Base-by-base conservation (phyloP, 306 rosid genomes). In the Lagenaria siceraria region DNA sequence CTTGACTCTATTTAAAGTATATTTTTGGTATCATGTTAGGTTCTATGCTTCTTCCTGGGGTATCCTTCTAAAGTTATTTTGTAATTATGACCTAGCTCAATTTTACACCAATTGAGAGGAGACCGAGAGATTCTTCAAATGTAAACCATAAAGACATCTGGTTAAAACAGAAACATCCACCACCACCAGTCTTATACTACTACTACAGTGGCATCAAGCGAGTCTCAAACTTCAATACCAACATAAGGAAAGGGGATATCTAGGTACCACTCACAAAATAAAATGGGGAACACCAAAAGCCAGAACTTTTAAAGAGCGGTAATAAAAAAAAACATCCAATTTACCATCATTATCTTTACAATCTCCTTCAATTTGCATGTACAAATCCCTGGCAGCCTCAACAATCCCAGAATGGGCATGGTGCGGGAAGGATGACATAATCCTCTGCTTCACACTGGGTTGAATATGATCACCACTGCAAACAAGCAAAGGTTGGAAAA, bases 371-470 rank as follows among this genome's bases (percentile, higher is more conserved):
- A 93, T 87, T 88, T 90, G 92, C 87, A 72, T 85, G 80, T 81
- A 93, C 77, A 93, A 85, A 75, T 93, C 97, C 42, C 96, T 85
- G 58, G 97, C 92, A 77, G 98, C 92, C 86, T 82, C 88, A 74
- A 87, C 93, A 76, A 93, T 88, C 59, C 98, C 98, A 13, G 97
- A 88, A 86, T 93, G 98, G 51, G 90, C 97, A 75, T 82, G 76
- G 85, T 90, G 98, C 10, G 98, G 97, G 80, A 87, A 87, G 66
- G 97, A 80, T 76, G 93, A 90, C 49, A 75, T 78, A 79, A 91
- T 87, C 13, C 77, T 72, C 79, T 82, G 80, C 71, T 79, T 87
- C 70, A 84, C 80, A 62, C 71, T 78, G 64, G 87, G 80, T 40
- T 78, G 75, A 81, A 90, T 73, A 87, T 80, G 79, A 74, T 70